Base-by-base conservation (phyloP, 164 flowering plant genomes). In the Magnolia kwangsiensis region DNA sequence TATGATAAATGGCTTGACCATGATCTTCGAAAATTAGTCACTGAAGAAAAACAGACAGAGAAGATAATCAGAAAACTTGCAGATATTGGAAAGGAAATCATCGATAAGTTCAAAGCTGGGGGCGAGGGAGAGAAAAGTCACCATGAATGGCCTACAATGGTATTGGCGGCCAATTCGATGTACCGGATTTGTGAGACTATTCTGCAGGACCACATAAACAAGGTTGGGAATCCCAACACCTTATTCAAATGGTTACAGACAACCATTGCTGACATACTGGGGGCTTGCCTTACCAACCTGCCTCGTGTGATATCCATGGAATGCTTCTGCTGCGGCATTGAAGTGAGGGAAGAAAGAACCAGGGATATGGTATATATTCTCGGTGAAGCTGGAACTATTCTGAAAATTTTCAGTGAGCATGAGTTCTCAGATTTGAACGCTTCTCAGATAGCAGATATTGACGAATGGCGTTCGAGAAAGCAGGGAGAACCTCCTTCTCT, bases 81-180 rank as follows among this genome's bases (percentile, higher is more conserved):
- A 6, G n/a, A 14, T 23, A 69, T 31, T 13, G 72, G 72, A 23
- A 16, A 45, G 20, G 1, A 37, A 37, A 37, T 37, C 45, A 37
- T 37, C 3, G 23, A 1, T 13, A 2, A 67, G 45, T 37, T 3
- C 45, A 3, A 37, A 37, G 45, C 5, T 37, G 45, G 5, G 45
- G 45, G 45, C 45, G 16, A 16, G 20, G 5, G n/a, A 84, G 55
- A 63, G 29, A 13, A 16, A 11, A 45, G 49, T 5, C 67, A 67
- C 37, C 55, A 7, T 31, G 58, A 73, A 37, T 63, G 90, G 90
- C 92, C 90, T 20, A 27, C 72, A 73, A 81, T 82, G 69, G 78
- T 78, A 65, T 50, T 87, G 77, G 92, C 91, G n/a, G 90, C 96
- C 8, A 87, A 89, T 80, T 84, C 91, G 49, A 87, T 90, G 91